These are phyloP conservation scores for Citrus hindsii DNA, from an alignment of 345 rosid genomes.

Conservation along the genomic window DNA sequence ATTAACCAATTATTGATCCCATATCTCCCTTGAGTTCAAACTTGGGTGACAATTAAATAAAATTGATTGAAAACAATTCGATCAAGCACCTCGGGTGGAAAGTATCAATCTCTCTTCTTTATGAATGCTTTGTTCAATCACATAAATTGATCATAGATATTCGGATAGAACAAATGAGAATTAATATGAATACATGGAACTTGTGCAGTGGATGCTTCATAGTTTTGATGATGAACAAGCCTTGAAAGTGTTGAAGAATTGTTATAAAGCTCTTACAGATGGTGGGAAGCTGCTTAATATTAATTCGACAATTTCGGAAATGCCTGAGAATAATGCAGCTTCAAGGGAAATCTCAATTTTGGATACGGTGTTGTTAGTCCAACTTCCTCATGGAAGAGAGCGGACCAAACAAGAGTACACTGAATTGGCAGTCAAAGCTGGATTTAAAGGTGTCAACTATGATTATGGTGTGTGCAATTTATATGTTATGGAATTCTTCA, in stretches of 20 bases:
- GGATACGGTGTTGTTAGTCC: background rate
- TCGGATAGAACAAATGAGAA: background rate
- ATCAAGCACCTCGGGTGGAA: rapidly evolving
- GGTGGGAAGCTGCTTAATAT: background rate
- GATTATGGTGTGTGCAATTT: background rate
- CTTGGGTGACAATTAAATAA: too few species aligned
- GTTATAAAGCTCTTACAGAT: background rate
- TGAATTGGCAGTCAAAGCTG: background rate
- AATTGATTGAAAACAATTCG: too few species aligned
- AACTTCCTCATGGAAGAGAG: background rate
- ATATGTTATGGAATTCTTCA: background rate
- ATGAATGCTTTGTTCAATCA: background rate
- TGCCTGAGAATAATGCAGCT: background rate
- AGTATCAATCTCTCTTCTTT: too few species aligned
- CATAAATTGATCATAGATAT: too few species aligned
- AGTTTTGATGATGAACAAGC: background rate
- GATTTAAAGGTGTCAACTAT: background rate
- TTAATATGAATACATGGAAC: too few species aligned
- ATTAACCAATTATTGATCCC: too few species aligned
- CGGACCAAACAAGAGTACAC: background rate
- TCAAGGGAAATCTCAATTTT: background rate
- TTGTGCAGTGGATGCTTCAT: background rate
- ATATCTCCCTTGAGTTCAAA: too few species aligned
- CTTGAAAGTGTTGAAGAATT: background rate
- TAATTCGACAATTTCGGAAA: background rate